Evolutionary conservation across 257 asterid genomes (phyloP).

Genomic region (Ilex asprella): DNA sequence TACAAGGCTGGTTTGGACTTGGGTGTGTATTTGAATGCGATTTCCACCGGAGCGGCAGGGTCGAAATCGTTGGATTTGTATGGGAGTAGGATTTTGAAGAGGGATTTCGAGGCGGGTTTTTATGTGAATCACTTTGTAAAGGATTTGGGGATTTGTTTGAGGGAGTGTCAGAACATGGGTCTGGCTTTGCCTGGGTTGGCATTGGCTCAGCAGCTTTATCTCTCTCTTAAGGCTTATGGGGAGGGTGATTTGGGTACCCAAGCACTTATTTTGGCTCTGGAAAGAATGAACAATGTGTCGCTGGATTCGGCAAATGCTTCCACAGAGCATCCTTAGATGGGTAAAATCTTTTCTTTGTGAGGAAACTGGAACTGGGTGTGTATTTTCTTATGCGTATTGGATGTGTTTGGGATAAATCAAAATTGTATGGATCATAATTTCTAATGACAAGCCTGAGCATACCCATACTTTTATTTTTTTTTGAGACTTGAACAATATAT

Average conservation of each 20-base stretch:
- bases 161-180: constrained; percentile 88
- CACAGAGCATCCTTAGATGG: constrained; percentile 16
- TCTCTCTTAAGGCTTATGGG: constrained; percentile 80
- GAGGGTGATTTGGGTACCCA: constrained; percentile 90
- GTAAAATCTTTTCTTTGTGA: constrained; percentile 12
- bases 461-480: too few species aligned
- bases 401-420: neutral
- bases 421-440: neutral
- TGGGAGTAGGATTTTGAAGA: constrained; percentile 54
- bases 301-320: constrained; percentile 16
- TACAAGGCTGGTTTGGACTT: constrained; percentile 75
- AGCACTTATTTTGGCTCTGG: constrained; percentile 75
- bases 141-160: constrained; percentile 89
- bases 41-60: constrained; percentile 86
- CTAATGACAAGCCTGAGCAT: too few species aligned
- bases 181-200: constrained; percentile 85
- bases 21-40: constrained; percentile 42
- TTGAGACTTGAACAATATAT: too few species aligned
- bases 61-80: constrained; percentile 83
- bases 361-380: neutral
- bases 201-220: constrained; percentile 83
- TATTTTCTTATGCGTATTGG: neutral
- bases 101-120: constrained; percentile 89
- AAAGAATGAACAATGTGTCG: constrained; percentile 70
- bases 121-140: constrained; percentile 92